Base-by-base conservation (phyloP, 2,329 filamentous ascomycete genomes). In the Trichoderma koningii region DNA sequence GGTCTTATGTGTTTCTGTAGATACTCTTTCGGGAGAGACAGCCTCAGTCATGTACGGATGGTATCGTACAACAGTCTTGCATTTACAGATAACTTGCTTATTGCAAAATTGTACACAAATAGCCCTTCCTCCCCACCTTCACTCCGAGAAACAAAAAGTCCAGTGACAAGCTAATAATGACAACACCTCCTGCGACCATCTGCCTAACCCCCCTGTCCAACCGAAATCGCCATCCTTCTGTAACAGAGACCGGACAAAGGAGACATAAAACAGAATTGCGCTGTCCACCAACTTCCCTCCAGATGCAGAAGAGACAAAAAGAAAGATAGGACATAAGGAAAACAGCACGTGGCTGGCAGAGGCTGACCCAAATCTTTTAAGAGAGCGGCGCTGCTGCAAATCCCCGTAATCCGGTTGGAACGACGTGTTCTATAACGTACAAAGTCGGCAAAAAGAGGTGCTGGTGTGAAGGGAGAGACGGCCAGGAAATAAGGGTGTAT, bases 401-500 rank as follows among this genome's bases (percentile, higher is more conserved):
- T 38, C 2, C 34, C 34, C 2, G 10, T 38, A 30, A 21, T 52
- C 48, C 47, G n/a, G 17, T 45, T 45, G 17, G 19, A 57, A 47
- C 34, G 50, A 50, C 34, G 15, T 44, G 38, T 62, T 52, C 59
- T 62, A 53, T 53, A 38, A 45, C 59, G 12, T 53, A 53, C 59
- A 50, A 47, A 7, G n/a, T 42, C 50, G 61, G 52, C 52, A 19
- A 41, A 55, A 21, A 30, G 28, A 12, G 17, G 21, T 30, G 28
- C 26, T 28, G 6, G 4, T 38, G 41, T 19, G 23, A 28, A 14
- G 19, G 3, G 30, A 44, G 21, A 17, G 5, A 19, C 12, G 48
- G 42, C 48, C 28, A 19, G 61, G 51, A 63, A 38, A 50, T 28
- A 56, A 56, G 51, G 51, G 51, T 55, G 55, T 53, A 62, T 62